A percentile compares a stretch with the other conserved stretches of the same genome.
Conservation (phyloP, 1,284 basidiomycete genomes). For the Ustilago cynodontis region DNA sequence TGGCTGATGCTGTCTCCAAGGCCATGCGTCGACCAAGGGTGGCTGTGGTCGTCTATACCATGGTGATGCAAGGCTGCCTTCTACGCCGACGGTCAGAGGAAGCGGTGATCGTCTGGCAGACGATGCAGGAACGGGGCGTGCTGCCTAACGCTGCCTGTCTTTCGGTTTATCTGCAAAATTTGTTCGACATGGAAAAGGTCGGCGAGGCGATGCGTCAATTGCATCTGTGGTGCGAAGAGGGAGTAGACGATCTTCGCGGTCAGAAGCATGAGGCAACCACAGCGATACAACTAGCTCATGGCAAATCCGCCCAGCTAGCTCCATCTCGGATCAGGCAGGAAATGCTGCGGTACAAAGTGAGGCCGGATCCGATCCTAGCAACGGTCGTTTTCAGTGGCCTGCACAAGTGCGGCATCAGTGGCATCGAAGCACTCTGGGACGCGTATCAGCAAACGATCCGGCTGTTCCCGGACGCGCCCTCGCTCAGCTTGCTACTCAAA, state of each 20-base stretch:
- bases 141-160: conserved; percentile 25
- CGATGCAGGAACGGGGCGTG: conserved; percentile 33
- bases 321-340: neutral
- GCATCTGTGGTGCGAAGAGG: conserved; percentile 36
- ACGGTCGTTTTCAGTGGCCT: conserved; percentile 42
- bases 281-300: neutral
- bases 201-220: conserved; percentile 29
- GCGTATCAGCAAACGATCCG: conserved; percentile 34
- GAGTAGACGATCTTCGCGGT: conserved; percentile 12
- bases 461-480: conserved; percentile 38
- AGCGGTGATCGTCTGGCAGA: conserved; percentile 26
- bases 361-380: conserved; percentile 25
- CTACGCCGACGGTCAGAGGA: conserved; percentile 11
- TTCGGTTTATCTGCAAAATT: conserved; percentile 30
- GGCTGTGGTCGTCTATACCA: conserved; percentile 23
- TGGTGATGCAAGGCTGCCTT: conserved; percentile 39
- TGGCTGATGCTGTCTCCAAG: conserved; percentile 3
- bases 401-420: conserved; percentile 18
- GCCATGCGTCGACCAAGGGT: conserved; percentile 7
- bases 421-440: conserved; percentile 32
- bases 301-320: neutral
- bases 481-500: conserved; percentile 41
- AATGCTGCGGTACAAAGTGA: conserved; percentile 9
- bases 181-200: conserved; percentile 27
- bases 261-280: conserved; percentile 10